Evolutionary conservation across 2,329 filamentous ascomycete species (phyloP), one percentile per base, ranked within the genome.

Genomic region (Penicillium sp.): DNA sequence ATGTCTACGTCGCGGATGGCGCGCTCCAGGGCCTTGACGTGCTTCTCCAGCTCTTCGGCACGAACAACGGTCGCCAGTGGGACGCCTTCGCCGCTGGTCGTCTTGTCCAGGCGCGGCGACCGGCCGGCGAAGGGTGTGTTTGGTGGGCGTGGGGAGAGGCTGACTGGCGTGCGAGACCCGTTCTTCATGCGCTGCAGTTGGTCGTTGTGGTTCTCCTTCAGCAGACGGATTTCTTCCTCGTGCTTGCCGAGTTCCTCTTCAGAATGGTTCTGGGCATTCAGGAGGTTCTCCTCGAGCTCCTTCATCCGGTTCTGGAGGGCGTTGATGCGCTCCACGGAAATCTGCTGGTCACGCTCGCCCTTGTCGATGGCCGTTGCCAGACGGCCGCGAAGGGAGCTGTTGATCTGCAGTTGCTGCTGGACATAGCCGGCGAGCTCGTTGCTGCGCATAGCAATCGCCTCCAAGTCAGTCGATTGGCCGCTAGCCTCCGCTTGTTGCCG

Each of bases 241-340:
- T 97, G 92, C 51, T 87, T 88, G 45, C 86, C 80, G 58, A 98
- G 86, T 41, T 88, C 88, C 51, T 94, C 92, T 73, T 99, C 95
- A 0, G 92, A 94, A 20, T 90, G 86, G 58, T 91, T 88, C 75
- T 98, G 94, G 1, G 94, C 92, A 20, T 86, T 79, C 55, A 96
- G 83, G 22, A 99, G 85, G 68, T 89, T 86, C 62, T 98, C 93
- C 73, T 98, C 95, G 53, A 97, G 86, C 15, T 81, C 78, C 69
- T 90, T 91, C 58, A 99, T 88, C 59, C 88, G 89, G 62, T 85
- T 84, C 74, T 98, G 93, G 73, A 98, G 86, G 56, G 88, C 84
- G 58, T 91, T 91, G 73, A 99, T 96, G 69, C 91, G 90, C 54
- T 87, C 83, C 14, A 90, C 90, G 63, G 92, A 96, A 60, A 87